Percentiles rank a stretch among this genome's conserved stretches.
Evolutionary conservation across 75 land plant genomes (phyloP).

Genomic region (Ceratopteris richardii): DNA sequence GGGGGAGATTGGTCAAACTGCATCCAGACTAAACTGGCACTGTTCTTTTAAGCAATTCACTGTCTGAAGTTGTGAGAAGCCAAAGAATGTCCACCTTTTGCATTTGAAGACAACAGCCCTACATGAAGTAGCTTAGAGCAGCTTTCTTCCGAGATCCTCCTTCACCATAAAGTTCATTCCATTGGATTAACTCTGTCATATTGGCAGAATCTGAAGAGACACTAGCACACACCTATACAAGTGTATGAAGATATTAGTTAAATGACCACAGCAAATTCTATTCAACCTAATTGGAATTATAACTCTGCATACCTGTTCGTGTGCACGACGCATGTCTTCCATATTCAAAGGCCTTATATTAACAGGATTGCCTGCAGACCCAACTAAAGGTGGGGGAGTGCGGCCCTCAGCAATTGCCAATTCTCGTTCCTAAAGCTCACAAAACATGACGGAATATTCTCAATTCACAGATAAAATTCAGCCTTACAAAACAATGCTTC

Average conservation of each 20-base stretch:
- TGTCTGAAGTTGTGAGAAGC: too few relatives aligned
- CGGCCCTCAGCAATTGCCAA: conserved; percentile 46
- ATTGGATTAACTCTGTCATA: conserved; percentile 56
- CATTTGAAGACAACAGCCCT: conserved; percentile 2
- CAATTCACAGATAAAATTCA: background rate
- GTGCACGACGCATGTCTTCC: conserved; percentile 66
- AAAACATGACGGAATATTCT: background rate
- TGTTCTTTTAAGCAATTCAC: too few relatives aligned
- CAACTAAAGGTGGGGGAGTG: conserved; percentile 37
- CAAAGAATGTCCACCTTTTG: too few relatives aligned
- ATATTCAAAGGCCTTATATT: conserved; percentile 50
- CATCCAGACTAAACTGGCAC: too few relatives aligned
- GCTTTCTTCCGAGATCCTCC: conserved; percentile 72
- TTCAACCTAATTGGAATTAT: background rate
- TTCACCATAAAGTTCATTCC: conserved; percentile 81
- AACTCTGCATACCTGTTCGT: conserved; percentile 47
- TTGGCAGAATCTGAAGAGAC: conserved; percentile 62
- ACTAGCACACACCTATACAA: conserved; percentile 59
- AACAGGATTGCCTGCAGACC: conserved; percentile 21
- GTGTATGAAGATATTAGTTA: background rate
- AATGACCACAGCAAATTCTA: background rate
- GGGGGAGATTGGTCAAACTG: too few relatives aligned
- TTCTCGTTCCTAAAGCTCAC: conserved; percentile 40
- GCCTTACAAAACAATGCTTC: too few relatives aligned
- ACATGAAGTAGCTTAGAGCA: conserved; percentile 70